Evolutionary conservation across 768 basidiomycete genomes (phyloP), one percentile per base, ranked within the genome.

Genomic region (Panellus pusillus): DNA sequence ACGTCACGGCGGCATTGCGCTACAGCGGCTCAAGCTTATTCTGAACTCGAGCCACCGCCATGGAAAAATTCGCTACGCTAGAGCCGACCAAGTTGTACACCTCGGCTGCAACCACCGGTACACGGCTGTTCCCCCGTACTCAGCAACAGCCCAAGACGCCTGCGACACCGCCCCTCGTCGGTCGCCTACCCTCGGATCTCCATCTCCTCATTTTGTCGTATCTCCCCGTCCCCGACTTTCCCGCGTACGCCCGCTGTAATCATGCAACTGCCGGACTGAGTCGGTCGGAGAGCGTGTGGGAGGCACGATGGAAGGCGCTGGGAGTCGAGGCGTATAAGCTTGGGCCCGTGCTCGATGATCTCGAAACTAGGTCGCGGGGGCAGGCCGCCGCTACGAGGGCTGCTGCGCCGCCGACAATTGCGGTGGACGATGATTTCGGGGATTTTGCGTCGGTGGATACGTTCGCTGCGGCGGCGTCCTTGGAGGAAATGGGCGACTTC

Each of bases 61-160:
- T 92, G 91, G 87, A 95, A 73, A 90, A 89, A 70, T 94, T 94
- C 70, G 77, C 83, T n/a, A 80, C 90, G 0, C 81, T 95, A 37
- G 88, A 93, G 66, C 92, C 93, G 3, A 80, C 81, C 19, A 81
- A 77, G 48, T 71, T 88, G 15, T 78, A 85, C 64, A 37, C 61
- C 50, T 39, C 64, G 3, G 49, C 61, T 42, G 63, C 75, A 49
- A 68, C 66, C 3, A 65, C 71, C 14, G 66, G 68, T 28, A 62
- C 68, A 31, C 66, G 70, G 37, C 53, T 72, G 9, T 51, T 70
- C 14, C 64, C 67, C 9, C 62, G 65, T 44, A 57, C 58, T 11
- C 57, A 58, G 41, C 61, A 24, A 24, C 24, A 55, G 48, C 47
- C 66, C 35, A 64, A 66, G 47, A 45, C 52, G 45, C 55, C 61